These are phyloP conservation scores for Xylariales sp. DNA, from an alignment of 2,329 filamentous ascomycete species.

Conservation along the genomic window DNA sequence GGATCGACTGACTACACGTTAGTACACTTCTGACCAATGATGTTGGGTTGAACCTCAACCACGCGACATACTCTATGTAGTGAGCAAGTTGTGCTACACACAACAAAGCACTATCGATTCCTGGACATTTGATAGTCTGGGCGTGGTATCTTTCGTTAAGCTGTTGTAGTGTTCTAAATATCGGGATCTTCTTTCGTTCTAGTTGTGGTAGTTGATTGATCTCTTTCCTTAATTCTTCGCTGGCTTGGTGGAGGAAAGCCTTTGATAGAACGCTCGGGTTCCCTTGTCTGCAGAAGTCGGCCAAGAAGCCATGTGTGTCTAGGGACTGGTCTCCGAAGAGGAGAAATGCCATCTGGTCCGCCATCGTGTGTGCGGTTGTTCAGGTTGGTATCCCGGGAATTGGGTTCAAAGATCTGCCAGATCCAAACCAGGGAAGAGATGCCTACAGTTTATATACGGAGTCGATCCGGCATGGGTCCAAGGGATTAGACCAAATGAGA, in stretches of 20 bases:
- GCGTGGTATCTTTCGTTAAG: conserved; percentile 61
- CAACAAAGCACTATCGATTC: conserved; percentile 60
- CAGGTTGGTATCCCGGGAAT: conserved; percentile 15
- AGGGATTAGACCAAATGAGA: conserved; percentile 22
- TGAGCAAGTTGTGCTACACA: conserved; percentile 63
- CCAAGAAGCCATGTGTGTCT: conserved; percentile 60
- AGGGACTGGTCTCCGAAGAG: conserved; percentile 70
- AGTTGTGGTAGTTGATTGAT: conserved; percentile 51
- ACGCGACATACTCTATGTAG: conserved; percentile 58
- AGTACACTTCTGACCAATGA: conserved; percentile 15
- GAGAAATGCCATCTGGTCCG: conserved; percentile 48
- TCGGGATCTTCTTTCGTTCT: conserved; percentile 54
- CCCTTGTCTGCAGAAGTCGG: conserved; percentile 43
- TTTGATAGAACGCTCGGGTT: conserved; percentile 49
- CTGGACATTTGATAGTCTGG: conserved; percentile 52
- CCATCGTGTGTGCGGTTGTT: conserved; percentile 34
- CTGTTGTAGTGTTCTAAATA: conserved; percentile 58
- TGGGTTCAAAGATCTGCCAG: conserved; percentile 16
- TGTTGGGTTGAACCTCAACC: neutral
- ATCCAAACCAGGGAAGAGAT: conserved; percentile 14
- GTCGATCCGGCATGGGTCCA: conserved; percentile 11
- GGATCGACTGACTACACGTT: conserved; percentile 35
- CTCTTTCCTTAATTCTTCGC: conserved; percentile 55
- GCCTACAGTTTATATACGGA: conserved; percentile 23
- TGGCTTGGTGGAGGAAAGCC: conserved; percentile 56